Evolutionary conservation across 768 basidiomycete genomes (phyloP).

Genomic region (Psilocybe sp.): DNA sequence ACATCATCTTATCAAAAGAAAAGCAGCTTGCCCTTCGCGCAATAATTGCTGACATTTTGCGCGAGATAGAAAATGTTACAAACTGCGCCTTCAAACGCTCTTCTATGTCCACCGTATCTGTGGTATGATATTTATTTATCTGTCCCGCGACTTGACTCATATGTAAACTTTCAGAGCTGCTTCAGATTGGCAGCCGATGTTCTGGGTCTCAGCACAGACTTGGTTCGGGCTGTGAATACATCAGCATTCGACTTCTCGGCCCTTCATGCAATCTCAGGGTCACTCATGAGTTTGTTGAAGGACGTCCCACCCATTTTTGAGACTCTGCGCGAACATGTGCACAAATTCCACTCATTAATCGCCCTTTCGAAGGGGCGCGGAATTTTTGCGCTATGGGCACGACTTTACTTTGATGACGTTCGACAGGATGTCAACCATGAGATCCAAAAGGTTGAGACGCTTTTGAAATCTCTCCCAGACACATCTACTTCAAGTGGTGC

Average conservation of each 20-base stretch:
- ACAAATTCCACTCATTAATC: constrained; percentile 44
- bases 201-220: constrained; percentile 34
- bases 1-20: constrained; percentile 5
- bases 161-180: not conserved
- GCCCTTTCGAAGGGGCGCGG: constrained; percentile 71
- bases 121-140: not conserved
- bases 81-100: no score
- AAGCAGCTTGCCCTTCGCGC: constrained; percentile 4
- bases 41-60: not conserved
- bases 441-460: constrained; percentile 9
- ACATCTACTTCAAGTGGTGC: constrained; percentile 7
- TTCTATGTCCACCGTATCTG: no score
- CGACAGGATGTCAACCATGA: constrained; percentile 6
- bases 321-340: constrained; percentile 27
- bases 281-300: constrained; percentile 45
- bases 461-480: constrained; percentile 14
- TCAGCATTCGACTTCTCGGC: constrained; percentile 63
- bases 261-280: constrained; percentile 53
- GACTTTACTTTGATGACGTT: constrained; percentile 30
- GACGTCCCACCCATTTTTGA: constrained; percentile 30
- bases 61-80: no score
- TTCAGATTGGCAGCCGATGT: constrained; percentile 31
- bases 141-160: not conserved
- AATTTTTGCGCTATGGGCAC: constrained; percentile 69
- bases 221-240: constrained; percentile 39